Conservation (phyloP, 768 basidiomycete species). For the Hericium alpestre region DNA sequence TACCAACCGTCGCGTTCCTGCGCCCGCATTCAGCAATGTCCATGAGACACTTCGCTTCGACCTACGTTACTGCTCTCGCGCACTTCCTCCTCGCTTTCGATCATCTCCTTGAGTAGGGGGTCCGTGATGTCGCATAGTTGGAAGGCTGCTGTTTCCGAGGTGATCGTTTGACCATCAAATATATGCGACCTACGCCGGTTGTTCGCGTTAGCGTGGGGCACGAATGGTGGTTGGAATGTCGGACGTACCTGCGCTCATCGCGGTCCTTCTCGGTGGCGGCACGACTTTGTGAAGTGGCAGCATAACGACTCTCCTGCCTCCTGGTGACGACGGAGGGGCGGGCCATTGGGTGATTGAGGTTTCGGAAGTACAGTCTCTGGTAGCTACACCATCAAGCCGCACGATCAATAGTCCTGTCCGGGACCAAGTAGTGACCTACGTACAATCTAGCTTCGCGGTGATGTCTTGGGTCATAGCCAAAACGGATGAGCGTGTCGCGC, state of each 20-base stretch:
- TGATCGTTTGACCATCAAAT: constrained; percentile 76
- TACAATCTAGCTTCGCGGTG: constrained; percentile 68
- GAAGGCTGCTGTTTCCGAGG: constrained; percentile 84
- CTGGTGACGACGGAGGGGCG: constrained; percentile 68
- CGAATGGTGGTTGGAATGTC: not conserved
- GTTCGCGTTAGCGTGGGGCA: not conserved
- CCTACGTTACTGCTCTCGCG: constrained; percentile 69
- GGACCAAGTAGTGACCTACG: constrained; percentile 15
- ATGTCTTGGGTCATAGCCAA: constrained; percentile 83
- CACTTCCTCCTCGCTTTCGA: constrained; percentile 59
- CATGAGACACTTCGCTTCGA: constrained; percentile 3
- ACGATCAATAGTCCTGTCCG: not conserved
- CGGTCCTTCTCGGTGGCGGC: constrained; percentile 25
- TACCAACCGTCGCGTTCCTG: constrained; percentile 91
- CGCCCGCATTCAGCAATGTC: not conserved
- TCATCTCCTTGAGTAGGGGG: constrained; percentile 71
- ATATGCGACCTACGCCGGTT: constrained; percentile 46
- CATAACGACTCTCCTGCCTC: constrained; percentile 41
- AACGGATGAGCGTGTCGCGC: constrained; percentile 78
- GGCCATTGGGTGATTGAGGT: constrained; percentile 70
- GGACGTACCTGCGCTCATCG: constrained; percentile 13
- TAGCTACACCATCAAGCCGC: constrained; percentile 40
- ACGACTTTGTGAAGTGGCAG: constrained; percentile 17
- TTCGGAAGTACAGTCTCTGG: constrained; percentile 86
- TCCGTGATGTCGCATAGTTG: constrained; percentile 91